Evolutionary conservation across 805 yeast species (phyloP).

Genomic region (Candida endomychidarum): DNA sequence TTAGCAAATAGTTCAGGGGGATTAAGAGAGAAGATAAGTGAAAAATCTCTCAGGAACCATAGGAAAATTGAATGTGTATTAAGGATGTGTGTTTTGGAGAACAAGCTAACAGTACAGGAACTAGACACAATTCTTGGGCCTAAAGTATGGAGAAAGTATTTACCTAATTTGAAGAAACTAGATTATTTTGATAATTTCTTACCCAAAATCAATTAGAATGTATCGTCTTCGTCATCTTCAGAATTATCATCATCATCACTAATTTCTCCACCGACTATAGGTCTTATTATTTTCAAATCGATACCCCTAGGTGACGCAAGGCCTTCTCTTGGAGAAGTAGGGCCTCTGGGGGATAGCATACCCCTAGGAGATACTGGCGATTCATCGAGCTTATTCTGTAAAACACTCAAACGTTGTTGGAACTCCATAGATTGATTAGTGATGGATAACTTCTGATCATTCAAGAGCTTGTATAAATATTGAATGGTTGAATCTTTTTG

Average conservation of each 20-base stretch:
- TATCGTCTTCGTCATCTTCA: conserved; percentile 7
- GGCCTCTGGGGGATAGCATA: not conserved
- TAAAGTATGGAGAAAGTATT: conserved; percentile 28
- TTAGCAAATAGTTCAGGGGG: conserved; percentile 51
- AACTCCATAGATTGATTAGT: conserved; percentile 50
- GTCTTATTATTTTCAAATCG: conserved; percentile 61
- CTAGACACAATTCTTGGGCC: conserved; percentile 32
- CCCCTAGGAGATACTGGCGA: not conserved
- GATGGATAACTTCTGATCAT: conserved; percentile 50
- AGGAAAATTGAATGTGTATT: conserved; percentile 45
- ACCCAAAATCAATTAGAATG: not conserved
- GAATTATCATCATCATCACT: conserved; percentile 8
- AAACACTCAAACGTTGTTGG: conserved; percentile 38
- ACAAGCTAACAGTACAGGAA: conserved; percentile 29
- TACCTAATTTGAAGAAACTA: conserved; percentile 22
- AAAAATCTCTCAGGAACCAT: conserved; percentile 42
- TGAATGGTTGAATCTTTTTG: conserved; percentile 57
- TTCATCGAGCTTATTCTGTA: conserved; percentile 8
- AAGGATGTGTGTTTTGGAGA: conserved; percentile 47
- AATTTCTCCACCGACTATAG: conserved; percentile 53
- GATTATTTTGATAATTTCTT: conserved; percentile 25
- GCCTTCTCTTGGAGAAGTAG: not conserved
- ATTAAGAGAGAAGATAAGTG: conserved; percentile 46
- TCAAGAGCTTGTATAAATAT: conserved; percentile 49
- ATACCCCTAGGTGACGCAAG: conserved; percentile 38